phyloP scores from a whole-genome alignment of 148 eudicot species.

The Beta vulgaris region DNA sequence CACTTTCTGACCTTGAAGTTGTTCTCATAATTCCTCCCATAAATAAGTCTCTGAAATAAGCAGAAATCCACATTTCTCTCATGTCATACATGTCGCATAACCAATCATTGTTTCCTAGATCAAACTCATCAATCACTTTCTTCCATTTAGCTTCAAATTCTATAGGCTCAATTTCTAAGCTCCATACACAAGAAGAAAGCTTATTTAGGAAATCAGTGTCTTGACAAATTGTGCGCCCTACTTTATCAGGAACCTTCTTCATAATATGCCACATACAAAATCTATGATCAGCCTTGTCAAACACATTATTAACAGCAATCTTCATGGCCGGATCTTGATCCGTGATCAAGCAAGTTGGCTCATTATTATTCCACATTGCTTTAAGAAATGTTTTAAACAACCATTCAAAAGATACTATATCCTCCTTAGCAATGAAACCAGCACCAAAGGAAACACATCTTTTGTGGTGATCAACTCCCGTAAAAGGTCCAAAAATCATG shows the following conservation, averaged over 20 bases:
- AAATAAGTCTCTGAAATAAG: constrained; percentile 5
- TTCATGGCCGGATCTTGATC: constrained; percentile 12
- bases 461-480: not conserved
- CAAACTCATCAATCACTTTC: not conserved
- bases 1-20: not conserved
- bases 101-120: not conserved
- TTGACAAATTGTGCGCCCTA: not conserved
- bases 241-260: not conserved
- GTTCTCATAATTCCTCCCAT: not conserved
- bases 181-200: not conserved
- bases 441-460: not conserved
- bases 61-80: not conserved
- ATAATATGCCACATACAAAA: constrained; percentile 8
- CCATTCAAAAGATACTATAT: not conserved
- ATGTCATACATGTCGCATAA: not conserved
- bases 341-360: not conserved
- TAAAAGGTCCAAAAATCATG: not conserved
- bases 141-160: not conserved
- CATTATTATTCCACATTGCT: not conserved
- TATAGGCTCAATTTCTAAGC: not conserved
- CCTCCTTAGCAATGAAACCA: not conserved
- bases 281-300: not conserved
- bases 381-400: not conserved
- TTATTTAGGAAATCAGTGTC: not conserved
- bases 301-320: not conserved